phyloP scores from a whole-genome alignment of 805 yeast species.

The Kuraishia molischiana region DNA sequence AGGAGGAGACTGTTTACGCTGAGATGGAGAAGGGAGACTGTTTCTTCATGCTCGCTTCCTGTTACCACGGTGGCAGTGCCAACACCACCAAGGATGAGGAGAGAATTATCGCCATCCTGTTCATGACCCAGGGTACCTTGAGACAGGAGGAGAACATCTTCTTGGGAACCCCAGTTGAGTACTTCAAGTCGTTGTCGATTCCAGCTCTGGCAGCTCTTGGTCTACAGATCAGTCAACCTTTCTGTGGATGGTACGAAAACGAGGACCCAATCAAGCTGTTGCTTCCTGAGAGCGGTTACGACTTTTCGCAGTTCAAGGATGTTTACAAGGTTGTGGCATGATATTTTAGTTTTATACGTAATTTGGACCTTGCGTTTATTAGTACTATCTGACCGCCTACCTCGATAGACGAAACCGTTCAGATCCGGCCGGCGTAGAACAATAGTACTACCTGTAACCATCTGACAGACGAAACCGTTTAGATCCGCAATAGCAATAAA shows the following conservation, averaged over 20 bases:
- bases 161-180: constrained; percentile 12
- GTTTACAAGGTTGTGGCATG: background rate
- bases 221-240: constrained; percentile 11
- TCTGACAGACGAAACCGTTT: no score
- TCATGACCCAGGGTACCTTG: constrained; percentile 17
- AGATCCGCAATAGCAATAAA: no score
- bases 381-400: no score
- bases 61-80: constrained; percentile 20
- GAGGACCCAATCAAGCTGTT: constrained; percentile 7
- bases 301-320: background rate
- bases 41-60: constrained; percentile 19
- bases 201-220: constrained; percentile 10
- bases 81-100: constrained; percentile 14
- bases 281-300: background rate
- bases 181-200: constrained; percentile 10
- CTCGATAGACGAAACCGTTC: no score
- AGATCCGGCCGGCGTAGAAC: no score
- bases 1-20: constrained; percentile 12
- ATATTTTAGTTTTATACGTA: no score
- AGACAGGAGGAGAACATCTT: constrained; percentile 21
- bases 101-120: constrained; percentile 16
- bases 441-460: no score
- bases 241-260: constrained; percentile 7
- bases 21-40: constrained; percentile 22
- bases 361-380: no score